Evolutionary conservation across 2,329 filamentous ascomycete genomes (phyloP), one percentile per base, ranked within the genome.

Genomic region (Stylonectria norvegica): DNA sequence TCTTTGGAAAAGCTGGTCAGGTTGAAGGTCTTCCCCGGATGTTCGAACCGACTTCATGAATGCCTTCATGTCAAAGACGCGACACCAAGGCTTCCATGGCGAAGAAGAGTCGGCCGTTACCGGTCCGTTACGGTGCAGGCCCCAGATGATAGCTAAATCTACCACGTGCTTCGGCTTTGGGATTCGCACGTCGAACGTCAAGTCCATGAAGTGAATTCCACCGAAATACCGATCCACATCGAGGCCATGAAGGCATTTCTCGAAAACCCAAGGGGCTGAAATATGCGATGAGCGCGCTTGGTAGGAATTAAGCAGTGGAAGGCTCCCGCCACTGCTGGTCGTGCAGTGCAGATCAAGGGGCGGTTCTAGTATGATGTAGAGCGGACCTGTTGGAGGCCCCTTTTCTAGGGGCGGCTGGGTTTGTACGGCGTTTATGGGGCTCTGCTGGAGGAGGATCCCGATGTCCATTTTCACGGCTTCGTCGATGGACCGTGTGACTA

Each of bases 191-290:
- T 38, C 8, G 1, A 51, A 35, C 2, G 19, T 18, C 12, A 56
- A 40, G 6, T 42, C 35, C 8, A 51, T 11, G 30, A 51, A 53
- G 15, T 56, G 53, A 4, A 55, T 33, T 3, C 53, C 53, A 3
- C 53, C 53, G 18, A 56, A 39, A 15, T 40, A 45, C 5, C 53
- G 34, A 2, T 45, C 29, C 3, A 32, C 25, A 14, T 5, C 12
- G 9, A 12, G 29, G 8, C 9, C 9, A 11, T 46, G 47, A 0
- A 38, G 15, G 17, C 50, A 56, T 22, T 12, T 36, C 18, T 41
- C 16, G 6, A 56, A 53, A 1, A 18, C 22, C 53, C 53, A 56
- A 0, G 47, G 53, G 6, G 45, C 43, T 7, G 50, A 45, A 2
- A 53, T 48, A 11, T 47, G 47, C 3, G 47, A 36, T 9, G 42